Evolutionary conservation across 148 eudicot genomes (phyloP).

Genomic region (Rheum nobile): DNA sequence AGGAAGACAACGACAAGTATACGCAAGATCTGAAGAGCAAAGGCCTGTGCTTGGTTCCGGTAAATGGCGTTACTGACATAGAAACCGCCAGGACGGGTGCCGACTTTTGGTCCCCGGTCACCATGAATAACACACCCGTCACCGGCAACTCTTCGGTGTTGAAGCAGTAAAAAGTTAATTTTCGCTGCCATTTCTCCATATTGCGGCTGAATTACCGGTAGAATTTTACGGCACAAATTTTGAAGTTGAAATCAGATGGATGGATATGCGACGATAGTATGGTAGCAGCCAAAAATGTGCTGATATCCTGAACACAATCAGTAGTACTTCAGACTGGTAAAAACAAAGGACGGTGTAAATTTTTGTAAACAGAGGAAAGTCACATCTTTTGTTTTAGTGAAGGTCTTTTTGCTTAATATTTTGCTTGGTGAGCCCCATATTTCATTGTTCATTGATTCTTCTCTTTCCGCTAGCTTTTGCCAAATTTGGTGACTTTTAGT

Average conservation of each 20-base stretch:
- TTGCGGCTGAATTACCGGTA: background rate
- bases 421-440: background rate
- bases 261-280: background rate
- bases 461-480: no score
- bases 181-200: no score
- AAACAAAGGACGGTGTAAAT: background rate
- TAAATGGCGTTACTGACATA: constrained; percentile 12
- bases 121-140: background rate
- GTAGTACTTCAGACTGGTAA: background rate
- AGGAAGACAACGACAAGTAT: constrained; percentile 1
- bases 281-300: background rate
- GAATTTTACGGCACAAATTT: background rate
- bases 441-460: no score
- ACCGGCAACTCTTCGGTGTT: background rate
- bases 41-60: constrained; percentile 28
- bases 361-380: background rate
- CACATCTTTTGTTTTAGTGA: background rate
- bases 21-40: constrained; percentile 15
- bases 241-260: background rate
- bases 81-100: constrained; percentile 20
- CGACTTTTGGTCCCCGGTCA: constrained; percentile 26
- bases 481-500: no score
- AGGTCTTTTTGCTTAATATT: background rate
- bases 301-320: background rate
- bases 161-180: background rate